These are phyloP conservation scores for Solanum hybrid DNA, from an alignment of 305 asterid genomes.

Conservation along the genomic window DNA sequence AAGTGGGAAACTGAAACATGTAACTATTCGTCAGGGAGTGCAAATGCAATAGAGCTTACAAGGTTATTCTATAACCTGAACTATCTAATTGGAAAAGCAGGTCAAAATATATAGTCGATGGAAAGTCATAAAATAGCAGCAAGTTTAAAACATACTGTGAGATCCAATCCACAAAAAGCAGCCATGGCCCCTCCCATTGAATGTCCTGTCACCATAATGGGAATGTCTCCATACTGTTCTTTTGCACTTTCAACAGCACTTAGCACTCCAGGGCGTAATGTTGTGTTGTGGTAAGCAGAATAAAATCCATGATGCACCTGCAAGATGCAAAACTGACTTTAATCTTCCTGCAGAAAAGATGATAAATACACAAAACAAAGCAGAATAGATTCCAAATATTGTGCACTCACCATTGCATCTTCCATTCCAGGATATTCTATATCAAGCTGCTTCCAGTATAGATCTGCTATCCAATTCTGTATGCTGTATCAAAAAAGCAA, in stretches of 20 bases:
- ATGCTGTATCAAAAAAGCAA: constrained; percentile 39
- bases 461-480: constrained; percentile 93
- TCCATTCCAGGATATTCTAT: constrained; percentile 79
- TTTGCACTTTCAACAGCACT: constrained; percentile 50
- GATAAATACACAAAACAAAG: background rate
- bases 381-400: background rate
- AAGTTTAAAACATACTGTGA: constrained; percentile 34
- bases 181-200: constrained; percentile 99
- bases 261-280: constrained; percentile 67
- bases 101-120: constrained; percentile 4
- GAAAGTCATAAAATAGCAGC: constrained; percentile 2
- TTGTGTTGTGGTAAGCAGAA: constrained; percentile 82
- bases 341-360: constrained; percentile 3
- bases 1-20: background rate
- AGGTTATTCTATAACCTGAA: background rate
- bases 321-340: constrained; percentile 4
- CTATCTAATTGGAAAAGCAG: background rate
- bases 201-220: constrained; percentile 82
- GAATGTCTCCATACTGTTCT: constrained; percentile 53
- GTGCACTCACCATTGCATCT: constrained; percentile 63
- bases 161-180: constrained; percentile 90
- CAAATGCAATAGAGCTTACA: background rate
- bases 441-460: constrained; percentile 97
- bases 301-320: constrained; percentile 99
- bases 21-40: background rate